Base-by-base conservation (phyloP, 169 alveolate species). In the Plasmodium adleri region DNA sequence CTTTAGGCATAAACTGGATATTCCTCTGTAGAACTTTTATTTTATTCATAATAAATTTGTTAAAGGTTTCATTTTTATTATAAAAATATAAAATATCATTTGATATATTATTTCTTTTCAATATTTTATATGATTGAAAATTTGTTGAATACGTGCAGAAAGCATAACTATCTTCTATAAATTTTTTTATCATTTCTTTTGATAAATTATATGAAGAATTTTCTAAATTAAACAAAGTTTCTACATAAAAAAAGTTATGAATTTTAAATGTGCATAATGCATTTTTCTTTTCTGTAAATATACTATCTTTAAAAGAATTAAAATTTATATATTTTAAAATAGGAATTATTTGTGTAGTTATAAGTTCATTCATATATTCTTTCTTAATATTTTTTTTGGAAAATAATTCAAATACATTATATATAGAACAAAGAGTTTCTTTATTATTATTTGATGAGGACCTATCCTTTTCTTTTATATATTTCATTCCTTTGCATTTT, bases 161-260 rank as follows among this genome's bases (percentile, higher is more conserved):
- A 39, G 92, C 88, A 24, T 52, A 60, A 54, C 92, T 86, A 64
- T 86, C 92, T 12, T 22, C 15, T 64, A 86, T 32, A 72, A 32
- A 86, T 49, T 86, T 60, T 0, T 72, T 9, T 64, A 64, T 72
- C 92, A 71, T 86, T 32, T 70, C 39, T 6, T 71, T 56, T 13
- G 66, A 45, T 74, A 72, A 52, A 28, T 52, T 56, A 72, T 70
- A 72, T 0, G 92, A 39, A n/a, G 92, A 70, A 26, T 28, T 13
- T 47, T 59, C 72, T 47, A 86, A 28, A 72, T 86, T 71, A 54
- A 66, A 66, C 24, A 86, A 32, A 2, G 92, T 71, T 86, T 86
- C 88, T 50, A 86, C 87, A 86, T 86, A 86, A 67, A 47, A 80
- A 68, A 80, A 80, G 22, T 58, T 68, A 68, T 67, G 26, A 28